Conservation (phyloP, 371 early-diverging fungal species). For the Circinella minor region DNA sequence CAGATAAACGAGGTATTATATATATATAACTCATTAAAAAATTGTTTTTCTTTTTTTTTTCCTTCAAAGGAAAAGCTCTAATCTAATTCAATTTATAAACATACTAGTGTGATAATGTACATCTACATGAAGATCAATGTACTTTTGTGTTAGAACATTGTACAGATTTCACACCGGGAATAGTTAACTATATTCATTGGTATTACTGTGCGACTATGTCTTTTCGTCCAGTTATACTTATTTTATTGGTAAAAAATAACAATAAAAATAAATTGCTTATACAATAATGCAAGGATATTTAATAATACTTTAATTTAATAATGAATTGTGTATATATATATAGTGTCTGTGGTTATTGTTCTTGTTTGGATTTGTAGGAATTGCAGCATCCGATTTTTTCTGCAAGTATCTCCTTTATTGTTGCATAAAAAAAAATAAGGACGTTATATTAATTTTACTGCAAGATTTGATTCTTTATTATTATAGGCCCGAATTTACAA, state of each 20-base stretch:
- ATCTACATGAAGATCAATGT: slow-evolving; percentile 59
- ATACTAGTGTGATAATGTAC: slow-evolving; percentile 58
- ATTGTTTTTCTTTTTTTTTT: background rate
- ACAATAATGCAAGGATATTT: background rate
- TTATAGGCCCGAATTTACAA: slow-evolving; percentile 64
- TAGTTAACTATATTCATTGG: slow-evolving; percentile 64
- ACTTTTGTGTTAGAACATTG: slow-evolving; percentile 60
- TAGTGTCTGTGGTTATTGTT: slow-evolving; percentile 63
- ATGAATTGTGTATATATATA: background rate
- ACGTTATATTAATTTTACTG: too few relatives aligned
- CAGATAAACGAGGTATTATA: slow-evolving; percentile 8
- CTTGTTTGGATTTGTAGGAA: slow-evolving; percentile 70
- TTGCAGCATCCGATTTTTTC: slow-evolving; percentile 77
- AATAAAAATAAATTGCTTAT: background rate
- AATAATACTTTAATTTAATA: background rate
- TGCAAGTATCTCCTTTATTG: slow-evolving; percentile 44
- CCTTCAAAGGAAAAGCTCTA: too few relatives aligned
- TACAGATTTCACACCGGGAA: slow-evolving; percentile 55
- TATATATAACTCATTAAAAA: too few relatives aligned
- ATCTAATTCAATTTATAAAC: background rate
- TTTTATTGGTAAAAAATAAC: slow-evolving; percentile 47
- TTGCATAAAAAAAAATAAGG: background rate
- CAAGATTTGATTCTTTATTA: too few relatives aligned
- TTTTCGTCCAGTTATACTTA: slow-evolving; percentile 40
- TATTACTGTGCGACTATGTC: slow-evolving; percentile 60